Evolutionary conservation across 257 asterid species (phyloP), one percentile per base, ranked within the genome.

Genomic region (Ballota nigra): DNA sequence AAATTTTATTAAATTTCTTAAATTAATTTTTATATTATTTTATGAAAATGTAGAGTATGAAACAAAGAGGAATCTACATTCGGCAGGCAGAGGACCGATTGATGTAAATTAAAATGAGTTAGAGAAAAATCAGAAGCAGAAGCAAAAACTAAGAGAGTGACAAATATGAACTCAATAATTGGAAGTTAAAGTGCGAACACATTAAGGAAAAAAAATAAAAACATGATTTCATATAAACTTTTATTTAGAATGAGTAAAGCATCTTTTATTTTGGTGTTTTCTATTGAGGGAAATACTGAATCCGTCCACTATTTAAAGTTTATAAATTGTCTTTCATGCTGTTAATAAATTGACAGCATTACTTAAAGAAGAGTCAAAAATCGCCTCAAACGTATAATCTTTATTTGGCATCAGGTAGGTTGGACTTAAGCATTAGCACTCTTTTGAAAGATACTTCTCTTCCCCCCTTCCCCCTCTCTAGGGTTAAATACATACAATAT

Each of bases 181-280:
- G 60, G n/a, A 62, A 33, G 26, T 11, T 36, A 34, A 20, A 40
- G 15, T 40, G 47, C n/a, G n/a, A n/a, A 43, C 18, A 43, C 51
- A 43, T 43, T 43, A 43, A 43, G 18, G 29, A 40, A 43, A 43
- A 43, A 43, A 12, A 12, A 47, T 9, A 43, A 12, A 12, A 47
- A 5, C 16, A 22, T n/a, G 9, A 3, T 51, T 52, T 59, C 16
- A 45, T 33, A 47, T 36, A 63, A 71, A 49, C 56, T 62, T 65
- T 65, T 66, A 58, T 26, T 66, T 12, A 18, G 67, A 73, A 34
- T 63, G 16, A 73, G 47, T 31, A 34, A 12, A 53, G 31, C 58
- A 36, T 73, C 66, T 65, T 26, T 67, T 49, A 57, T 59, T 67
- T 71, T 67, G 51, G 47, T 19, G 1, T 43, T 41, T 47, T 67